Base-by-base conservation (phyloP, 345 rosid genomes). In the Excoecaria agallocha region DNA sequence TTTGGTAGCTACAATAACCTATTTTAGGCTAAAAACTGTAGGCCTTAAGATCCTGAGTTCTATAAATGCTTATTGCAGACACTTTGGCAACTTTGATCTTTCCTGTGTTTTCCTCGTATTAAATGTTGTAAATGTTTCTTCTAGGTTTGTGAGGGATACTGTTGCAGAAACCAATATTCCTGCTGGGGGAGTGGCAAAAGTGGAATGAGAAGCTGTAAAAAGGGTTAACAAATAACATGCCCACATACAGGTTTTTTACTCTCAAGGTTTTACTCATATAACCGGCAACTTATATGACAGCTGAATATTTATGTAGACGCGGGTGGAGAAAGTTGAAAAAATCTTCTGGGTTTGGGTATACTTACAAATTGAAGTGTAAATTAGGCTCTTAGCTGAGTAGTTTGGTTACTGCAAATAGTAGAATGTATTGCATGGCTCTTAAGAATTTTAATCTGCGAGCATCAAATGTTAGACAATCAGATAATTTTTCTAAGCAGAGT, bases 121-220 rank as follows among this genome's bases (percentile, higher is more conserved):
- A 5, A 8, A 49, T 5, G 51, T 38, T 55, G 30, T 46, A 16
- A 61, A n/a, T 73, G 46, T 70, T 45, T 82, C 76, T 45, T 82
- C 76, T 80, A 93, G 97, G 90, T 91, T 95, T 75, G 91, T 93
- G 57, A 86, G 78, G 86, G 98, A 96, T 82, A 90, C 97, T 15
- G 94, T 96, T 58, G 92, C 79, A 19, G 98, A 93, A 71, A 88
- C 90, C 84, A 83, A 91, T 85, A 77, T 81, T 12, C 87, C 88
- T 58, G 85, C 67, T 17, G 95, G 80, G 17, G 93, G 68, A 82
- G 76, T 90, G 51, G 97, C 92, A 62, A 93, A 96, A 85, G 96
- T 89, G 45, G 98, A 96, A 84, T 89, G 86, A 91, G 57, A 52
- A 61, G 50, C 51, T 51, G 39, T 0, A 5, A 60, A 50, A 54